Conservation (phyloP, 2,329 filamentous ascomycete species). For the Ophiocordyceps camponoti-saundersi region DNA sequence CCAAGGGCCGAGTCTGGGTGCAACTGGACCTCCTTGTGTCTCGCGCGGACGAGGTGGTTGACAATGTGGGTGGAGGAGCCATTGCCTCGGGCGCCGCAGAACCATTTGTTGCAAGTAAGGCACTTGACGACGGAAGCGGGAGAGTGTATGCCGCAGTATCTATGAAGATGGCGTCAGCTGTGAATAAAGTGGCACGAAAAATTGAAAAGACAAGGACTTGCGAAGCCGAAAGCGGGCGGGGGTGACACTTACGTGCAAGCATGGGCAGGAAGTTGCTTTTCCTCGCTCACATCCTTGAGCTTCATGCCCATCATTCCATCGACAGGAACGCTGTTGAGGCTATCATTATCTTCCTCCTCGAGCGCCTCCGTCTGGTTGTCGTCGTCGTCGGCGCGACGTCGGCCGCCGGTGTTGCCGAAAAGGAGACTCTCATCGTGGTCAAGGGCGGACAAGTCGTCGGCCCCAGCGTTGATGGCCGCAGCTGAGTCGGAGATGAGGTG, state of each 20-base stretch:
- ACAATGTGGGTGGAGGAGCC: constrained; percentile 95
- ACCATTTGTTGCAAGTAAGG: constrained; percentile 92
- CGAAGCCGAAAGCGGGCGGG: background rate
- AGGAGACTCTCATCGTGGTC: constrained; percentile 70
- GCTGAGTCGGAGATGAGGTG: constrained; percentile 72
- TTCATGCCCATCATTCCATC: constrained; percentile 54
- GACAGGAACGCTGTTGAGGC: constrained; percentile 62
- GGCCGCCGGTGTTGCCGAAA: constrained; percentile 44
- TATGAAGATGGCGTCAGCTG: constrained; percentile 14
- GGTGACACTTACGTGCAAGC: constrained; percentile 68
- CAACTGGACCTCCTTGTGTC: constrained; percentile 96
- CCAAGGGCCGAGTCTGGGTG: constrained; percentile 86
- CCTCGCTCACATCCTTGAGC: constrained; percentile 47
- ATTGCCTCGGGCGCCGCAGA: constrained; percentile 93
- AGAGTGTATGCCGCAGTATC: constrained; percentile 95
- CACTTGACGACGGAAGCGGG: constrained; percentile 93
- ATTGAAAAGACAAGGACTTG: no score
- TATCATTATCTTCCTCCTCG: constrained; percentile 66
- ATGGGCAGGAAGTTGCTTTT: constrained; percentile 82
- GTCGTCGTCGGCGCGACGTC: constrained; percentile 69
- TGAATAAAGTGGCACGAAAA: background rate
- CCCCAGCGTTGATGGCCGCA: constrained; percentile 72
- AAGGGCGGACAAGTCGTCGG: constrained; percentile 54
- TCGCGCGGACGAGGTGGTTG: constrained; percentile 90
- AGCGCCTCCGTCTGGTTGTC: constrained; percentile 75